A percentile compares a stretch with the other conserved stretches of the same genome.
phyloP scores from a whole-genome alignment of 163 green algal species.

The Chlorella variabilis region DNA sequence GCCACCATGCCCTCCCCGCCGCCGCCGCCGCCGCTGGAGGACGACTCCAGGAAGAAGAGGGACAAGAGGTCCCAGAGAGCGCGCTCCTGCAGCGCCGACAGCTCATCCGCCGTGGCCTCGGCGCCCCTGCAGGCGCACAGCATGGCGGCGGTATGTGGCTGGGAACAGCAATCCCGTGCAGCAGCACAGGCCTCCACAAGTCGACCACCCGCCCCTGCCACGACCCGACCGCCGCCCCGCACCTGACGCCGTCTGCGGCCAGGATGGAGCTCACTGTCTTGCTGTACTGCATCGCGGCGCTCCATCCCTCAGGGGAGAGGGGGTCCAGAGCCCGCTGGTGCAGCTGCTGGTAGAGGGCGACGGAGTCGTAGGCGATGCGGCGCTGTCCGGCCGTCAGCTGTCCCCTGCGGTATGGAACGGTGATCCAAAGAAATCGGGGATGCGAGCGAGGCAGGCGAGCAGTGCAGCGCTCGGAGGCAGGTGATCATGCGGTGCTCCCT shows the following conservation, averaged over 20 bases:
- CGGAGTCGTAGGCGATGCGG: conserved; percentile 43
- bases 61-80: conserved; percentile 49
- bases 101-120: conserved; percentile 20
- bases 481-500: too few species aligned
- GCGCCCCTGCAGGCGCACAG: neutral
- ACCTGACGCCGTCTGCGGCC: conserved; percentile 26
- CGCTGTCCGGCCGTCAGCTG: conserved; percentile 24
- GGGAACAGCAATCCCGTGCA: too few species aligned
- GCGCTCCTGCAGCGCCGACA: conserved; percentile 32
- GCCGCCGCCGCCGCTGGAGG: neutral
- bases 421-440: neutral
- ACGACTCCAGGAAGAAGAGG: conserved; percentile 39
- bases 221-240: too few species aligned
- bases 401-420: conserved; percentile 8
- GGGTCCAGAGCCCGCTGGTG: neutral
- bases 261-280: conserved; percentile 15
- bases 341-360: conserved; percentile 27
- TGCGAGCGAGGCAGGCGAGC: neutral
- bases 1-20: neutral
- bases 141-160: neutral
- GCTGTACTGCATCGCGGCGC: neutral
- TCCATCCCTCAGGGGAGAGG: neutral
- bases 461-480: too few species aligned
- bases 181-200: too few species aligned
- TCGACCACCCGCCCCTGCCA: too few species aligned